These are phyloP conservation scores for Pythium plurisporium DNA, from an alignment of 352 stramenopile species.

Conservation along the genomic window DNA sequence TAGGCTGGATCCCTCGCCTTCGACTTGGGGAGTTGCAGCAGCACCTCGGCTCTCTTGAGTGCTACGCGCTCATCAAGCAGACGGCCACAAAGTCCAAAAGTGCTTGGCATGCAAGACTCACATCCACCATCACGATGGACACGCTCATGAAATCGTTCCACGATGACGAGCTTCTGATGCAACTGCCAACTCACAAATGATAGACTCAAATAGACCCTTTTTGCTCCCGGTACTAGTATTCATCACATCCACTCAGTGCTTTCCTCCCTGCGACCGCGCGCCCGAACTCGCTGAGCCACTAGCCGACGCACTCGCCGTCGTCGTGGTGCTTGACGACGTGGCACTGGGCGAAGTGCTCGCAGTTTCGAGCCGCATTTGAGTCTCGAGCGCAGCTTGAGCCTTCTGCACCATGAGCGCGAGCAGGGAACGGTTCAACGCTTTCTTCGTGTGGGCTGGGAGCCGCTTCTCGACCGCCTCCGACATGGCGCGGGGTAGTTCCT, in stretches of 20 bases:
- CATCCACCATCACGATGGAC: slow-evolving; percentile 46
- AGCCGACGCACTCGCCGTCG: too few relatives aligned
- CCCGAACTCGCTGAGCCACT: too few relatives aligned
- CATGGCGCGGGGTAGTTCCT: slow-evolving; percentile 69
- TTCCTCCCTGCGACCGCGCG: not conserved
- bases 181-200: too few relatives aligned
- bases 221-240: too few relatives aligned
- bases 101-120: slow-evolving; percentile 39
- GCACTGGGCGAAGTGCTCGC: not conserved
- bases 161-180: slow-evolving; percentile 42
- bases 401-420: slow-evolving; percentile 75
- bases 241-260: too few relatives aligned
- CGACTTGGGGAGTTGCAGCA: slow-evolving; percentile 54
- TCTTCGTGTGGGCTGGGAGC: slow-evolving; percentile 48
- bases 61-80: slow-evolving; percentile 60
- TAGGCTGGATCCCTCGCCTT: slow-evolving; percentile 57
- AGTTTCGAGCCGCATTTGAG: slow-evolving; percentile 68
- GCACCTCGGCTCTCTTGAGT: slow-evolving; percentile 61
- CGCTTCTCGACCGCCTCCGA: slow-evolving; percentile 67
- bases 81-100: slow-evolving; percentile 18
- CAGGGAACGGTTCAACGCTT: slow-evolving; percentile 63
- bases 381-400: slow-evolving; percentile 60
- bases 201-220: too few relatives aligned
- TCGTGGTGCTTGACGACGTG: not conserved
- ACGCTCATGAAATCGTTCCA: slow-evolving; percentile 37